phyloP scores from a whole-genome alignment of 345 rosid species.

The Pistacia atlantica region DNA sequence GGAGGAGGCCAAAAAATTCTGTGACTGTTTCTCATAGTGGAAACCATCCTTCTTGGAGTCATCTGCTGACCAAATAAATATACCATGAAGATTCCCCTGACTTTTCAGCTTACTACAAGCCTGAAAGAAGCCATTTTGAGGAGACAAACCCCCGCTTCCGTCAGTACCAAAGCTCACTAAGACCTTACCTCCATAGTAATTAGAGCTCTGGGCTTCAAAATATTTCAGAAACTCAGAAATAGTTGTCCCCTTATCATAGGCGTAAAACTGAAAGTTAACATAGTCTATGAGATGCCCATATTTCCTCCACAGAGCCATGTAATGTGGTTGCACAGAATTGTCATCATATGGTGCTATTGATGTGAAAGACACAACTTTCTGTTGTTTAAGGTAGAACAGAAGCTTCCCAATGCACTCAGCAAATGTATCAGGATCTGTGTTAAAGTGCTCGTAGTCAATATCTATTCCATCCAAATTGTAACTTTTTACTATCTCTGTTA shows the following conservation, averaged over 20 bases:
- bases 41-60: slow-evolving; percentile 53
- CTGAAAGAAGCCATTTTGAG: slow-evolving; percentile 45
- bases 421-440: slow-evolving; percentile 49
- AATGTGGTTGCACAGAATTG: slow-evolving; percentile 43
- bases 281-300: slow-evolving; percentile 62
- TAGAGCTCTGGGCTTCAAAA: slow-evolving; percentile 37
- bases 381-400: slow-evolving; percentile 33
- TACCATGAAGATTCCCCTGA: slow-evolving; percentile 48
- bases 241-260: slow-evolving; percentile 44
- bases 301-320: slow-evolving; percentile 56
- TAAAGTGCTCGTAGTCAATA: slow-evolving; percentile 59
- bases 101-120: slow-evolving; percentile 41
- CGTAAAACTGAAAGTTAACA: slow-evolving; percentile 64
- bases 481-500: slow-evolving; percentile 35
- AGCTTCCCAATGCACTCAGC: slow-evolving; percentile 62
- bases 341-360: slow-evolving; percentile 61
- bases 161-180: slow-evolving; percentile 52
- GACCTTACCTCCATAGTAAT: slow-evolving; percentile 47
- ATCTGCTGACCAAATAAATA: slow-evolving; percentile 63
- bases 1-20: slow-evolving; percentile 30
- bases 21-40: slow-evolving; percentile 39
- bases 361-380: slow-evolving; percentile 36
- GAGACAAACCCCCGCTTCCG: slow-evolving; percentile 47
- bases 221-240: slow-evolving; percentile 41
- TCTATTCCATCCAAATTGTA: slow-evolving; percentile 55